Conservation (phyloP, 169 alveolate species). For the Miamiensis avidus region DNA sequence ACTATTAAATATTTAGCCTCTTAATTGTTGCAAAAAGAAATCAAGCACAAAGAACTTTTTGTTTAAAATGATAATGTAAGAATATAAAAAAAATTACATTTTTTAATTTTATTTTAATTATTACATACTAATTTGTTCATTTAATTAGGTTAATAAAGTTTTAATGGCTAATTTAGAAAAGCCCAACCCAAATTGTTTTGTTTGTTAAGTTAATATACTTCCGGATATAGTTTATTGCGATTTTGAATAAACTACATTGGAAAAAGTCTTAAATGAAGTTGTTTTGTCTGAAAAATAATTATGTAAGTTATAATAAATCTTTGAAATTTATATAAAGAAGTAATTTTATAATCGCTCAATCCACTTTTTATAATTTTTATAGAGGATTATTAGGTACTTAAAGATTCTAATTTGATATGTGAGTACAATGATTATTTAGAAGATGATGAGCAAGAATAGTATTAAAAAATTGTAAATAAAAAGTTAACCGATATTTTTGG, state of each 20-base stretch:
- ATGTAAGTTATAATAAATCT: background rate
- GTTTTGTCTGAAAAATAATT: background rate
- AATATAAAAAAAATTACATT: too few relatives aligned
- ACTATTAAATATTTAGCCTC: slow-evolving; percentile 51
- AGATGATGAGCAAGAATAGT: slow-evolving; percentile 17
- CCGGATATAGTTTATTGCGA: slow-evolving; percentile 28
- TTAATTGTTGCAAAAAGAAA: slow-evolving; percentile 8
- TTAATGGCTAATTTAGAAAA: slow-evolving; percentile 17
- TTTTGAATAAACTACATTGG: slow-evolving; percentile 8
- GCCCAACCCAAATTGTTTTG: slow-evolving; percentile 30
- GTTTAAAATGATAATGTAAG: slow-evolving; percentile 12
- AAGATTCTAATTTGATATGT: background rate
- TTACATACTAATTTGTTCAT: background rate
- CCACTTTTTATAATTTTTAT: too few relatives aligned
- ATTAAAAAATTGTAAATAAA: background rate
- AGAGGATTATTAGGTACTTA: slow-evolving; percentile 2
- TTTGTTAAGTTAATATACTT: slow-evolving; percentile 16
- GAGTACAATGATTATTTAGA: slow-evolving; percentile 20
- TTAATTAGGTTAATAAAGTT: slow-evolving; percentile 1
- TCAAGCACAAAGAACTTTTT: slow-evolving; percentile 27
- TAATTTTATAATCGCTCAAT: too few relatives aligned
- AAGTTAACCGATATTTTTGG: background rate
- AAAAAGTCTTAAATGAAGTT: slow-evolving; percentile 11
- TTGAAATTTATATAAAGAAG: background rate
- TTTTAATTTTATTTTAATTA: too few relatives aligned